A percentile compares a stretch with the other conserved stretches of the same genome.
These are phyloP conservation scores for Diplocarpon mali DNA, from an alignment of 2,329 filamentous ascomycete genomes.

Conservation along the genomic window DNA sequence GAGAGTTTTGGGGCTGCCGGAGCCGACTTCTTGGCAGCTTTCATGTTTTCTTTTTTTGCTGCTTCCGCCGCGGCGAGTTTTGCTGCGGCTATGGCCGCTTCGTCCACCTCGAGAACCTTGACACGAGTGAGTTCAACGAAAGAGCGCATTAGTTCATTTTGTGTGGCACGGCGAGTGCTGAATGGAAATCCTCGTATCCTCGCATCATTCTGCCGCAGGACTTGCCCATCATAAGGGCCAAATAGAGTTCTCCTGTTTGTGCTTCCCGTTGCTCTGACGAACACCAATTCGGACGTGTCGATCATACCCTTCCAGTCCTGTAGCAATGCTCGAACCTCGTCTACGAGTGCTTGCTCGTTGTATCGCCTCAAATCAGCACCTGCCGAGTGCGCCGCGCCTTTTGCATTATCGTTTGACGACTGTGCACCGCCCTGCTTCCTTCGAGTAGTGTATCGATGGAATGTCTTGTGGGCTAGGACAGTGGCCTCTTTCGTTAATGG, in stretches of 20 bases:
- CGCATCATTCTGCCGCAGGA: conserved; percentile 67
- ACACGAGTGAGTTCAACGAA: conserved; percentile 90
- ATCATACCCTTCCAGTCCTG: conserved; percentile 78
- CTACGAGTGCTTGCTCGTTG: conserved; percentile 81
- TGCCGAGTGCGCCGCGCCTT: conserved; percentile 86
- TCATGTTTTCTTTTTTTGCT: conserved; percentile 33
- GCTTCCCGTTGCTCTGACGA: conserved; percentile 77
- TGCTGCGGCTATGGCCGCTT: conserved; percentile 43
- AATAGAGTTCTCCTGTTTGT: conserved; percentile 83
- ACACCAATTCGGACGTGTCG: conserved; percentile 73
- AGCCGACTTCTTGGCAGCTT: conserved; percentile 34
- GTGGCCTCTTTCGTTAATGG: conserved; percentile 75
- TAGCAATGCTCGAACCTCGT: conserved; percentile 77
- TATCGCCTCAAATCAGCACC: conserved; percentile 83
- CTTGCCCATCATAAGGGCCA: conserved; percentile 81
- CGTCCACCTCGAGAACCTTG: conserved; percentile 71
- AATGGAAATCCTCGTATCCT: conserved; percentile 85
- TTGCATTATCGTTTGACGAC: conserved; percentile 87
- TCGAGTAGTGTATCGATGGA: conserved; percentile 92
- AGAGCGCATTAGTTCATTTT: conserved; percentile 85
- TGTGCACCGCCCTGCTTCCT: conserved; percentile 94
- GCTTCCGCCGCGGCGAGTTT: conserved; percentile 36
- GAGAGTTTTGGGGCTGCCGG: conserved; percentile 48
- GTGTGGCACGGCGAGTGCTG: conserved; percentile 80
- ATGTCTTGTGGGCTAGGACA: conserved; percentile 91